These are phyloP conservation scores for Pleurotus tuber-regium DNA, from an alignment of 768 basidiomycete genomes.

Conservation along the genomic window DNA sequence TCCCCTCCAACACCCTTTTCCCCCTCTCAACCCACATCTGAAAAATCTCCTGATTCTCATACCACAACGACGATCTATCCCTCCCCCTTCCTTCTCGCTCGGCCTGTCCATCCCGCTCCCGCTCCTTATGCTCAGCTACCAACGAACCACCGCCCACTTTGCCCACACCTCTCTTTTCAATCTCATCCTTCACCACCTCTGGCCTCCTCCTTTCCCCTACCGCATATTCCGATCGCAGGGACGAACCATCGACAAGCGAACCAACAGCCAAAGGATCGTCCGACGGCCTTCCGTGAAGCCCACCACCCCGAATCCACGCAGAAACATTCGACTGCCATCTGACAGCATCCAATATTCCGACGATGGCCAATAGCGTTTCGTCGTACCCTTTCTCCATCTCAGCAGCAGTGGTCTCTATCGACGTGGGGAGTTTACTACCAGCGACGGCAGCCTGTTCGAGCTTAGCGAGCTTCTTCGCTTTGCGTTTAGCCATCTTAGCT, in stretches of 20 bases:
- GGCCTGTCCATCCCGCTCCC: too few relatives aligned
- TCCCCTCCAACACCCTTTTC: background rate
- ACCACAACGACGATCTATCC: background rate
- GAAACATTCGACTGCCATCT: constrained; percentile 63
- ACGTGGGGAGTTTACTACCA: too few relatives aligned
- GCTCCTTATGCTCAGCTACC: too few relatives aligned
- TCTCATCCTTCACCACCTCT: too few relatives aligned
- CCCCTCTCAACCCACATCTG: background rate
- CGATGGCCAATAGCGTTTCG: constrained; percentile 57
- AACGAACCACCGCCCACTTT: too few relatives aligned
- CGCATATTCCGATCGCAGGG: background rate
- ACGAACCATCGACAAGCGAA: background rate
- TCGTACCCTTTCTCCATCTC: constrained; percentile 33
- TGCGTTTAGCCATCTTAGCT: background rate
- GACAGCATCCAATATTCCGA: constrained; percentile 62
- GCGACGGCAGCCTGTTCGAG: background rate
- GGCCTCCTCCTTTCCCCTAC: too few relatives aligned
- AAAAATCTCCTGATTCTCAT: background rate
- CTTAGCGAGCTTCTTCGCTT: background rate
- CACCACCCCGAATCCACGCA: constrained; percentile 64
- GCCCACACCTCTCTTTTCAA: too few relatives aligned
- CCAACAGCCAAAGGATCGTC: background rate
- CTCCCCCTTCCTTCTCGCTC: too few relatives aligned
- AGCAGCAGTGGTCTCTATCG: background rate
- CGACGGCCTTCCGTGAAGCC: constrained; percentile 26